A percentile compares a stretch with the other conserved stretches of the same genome.
Conservation (phyloP, 257 asterid species). For the Craterostigma plantagineum region DNA sequence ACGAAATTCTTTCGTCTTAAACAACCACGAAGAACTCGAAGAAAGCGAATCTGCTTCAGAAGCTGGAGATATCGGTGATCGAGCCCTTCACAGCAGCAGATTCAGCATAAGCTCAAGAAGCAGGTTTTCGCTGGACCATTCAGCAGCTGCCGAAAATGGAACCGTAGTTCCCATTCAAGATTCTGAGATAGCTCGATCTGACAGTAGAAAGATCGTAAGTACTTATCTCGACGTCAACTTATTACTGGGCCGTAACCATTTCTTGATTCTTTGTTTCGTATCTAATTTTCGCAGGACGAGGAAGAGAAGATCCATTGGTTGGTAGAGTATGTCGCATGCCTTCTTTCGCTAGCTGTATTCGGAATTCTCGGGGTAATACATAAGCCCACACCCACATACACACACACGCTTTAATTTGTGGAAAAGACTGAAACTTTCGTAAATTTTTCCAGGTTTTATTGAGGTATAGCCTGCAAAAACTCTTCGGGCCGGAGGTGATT, state of each 20-base stretch:
- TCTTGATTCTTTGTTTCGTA: background rate
- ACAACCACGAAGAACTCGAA: constrained; percentile 24
- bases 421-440: too few relatives aligned
- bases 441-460: constrained; percentile 38
- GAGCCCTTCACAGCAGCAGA: constrained; percentile 49
- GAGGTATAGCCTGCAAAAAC: constrained; percentile 52
- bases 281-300: constrained; percentile 47
- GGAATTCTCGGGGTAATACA: constrained; percentile 50
- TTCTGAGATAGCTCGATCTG: constrained; percentile 16
- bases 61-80: constrained; percentile 90
- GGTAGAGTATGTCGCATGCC: constrained; percentile 31
- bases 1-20: constrained; percentile 25
- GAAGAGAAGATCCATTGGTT: constrained; percentile 23
- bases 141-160: constrained; percentile 27
- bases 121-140: constrained; percentile 14
- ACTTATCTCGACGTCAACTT: background rate
- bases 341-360: constrained; percentile 47
- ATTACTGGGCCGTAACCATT: too few relatives aligned
- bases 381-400: too few relatives aligned
- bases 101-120: constrained; percentile 30
- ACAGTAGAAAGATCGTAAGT: constrained; percentile 24
- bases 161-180: constrained; percentile 23
- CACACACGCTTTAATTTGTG: too few relatives aligned
- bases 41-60: constrained; percentile 52
- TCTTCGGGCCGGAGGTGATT: constrained; percentile 53